Evolutionary conservation across 441 rosid species (phyloP).

Genomic region (Brassica balearica): DNA sequence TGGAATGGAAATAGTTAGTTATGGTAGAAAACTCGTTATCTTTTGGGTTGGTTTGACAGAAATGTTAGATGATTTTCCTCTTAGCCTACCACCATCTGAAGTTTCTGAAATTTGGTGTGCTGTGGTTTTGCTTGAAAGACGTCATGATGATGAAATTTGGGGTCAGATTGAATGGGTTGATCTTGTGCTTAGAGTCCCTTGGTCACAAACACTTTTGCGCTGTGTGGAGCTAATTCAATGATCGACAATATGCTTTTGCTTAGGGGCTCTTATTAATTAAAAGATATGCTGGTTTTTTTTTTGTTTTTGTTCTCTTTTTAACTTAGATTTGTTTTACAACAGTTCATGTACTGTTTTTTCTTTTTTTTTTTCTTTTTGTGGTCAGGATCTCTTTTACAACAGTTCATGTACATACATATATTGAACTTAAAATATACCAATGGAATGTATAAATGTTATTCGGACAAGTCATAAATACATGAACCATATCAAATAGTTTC

Average conservation of each 20-base stretch:
- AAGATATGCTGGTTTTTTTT: not conserved
- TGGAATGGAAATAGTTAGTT: not conserved
- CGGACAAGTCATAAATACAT: too few species aligned
- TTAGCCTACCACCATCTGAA: not conserved
- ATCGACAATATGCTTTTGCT: not conserved
- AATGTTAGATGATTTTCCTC: not conserved
- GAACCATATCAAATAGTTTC: too few species aligned
- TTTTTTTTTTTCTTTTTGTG: not conserved
- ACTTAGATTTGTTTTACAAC: not conserved
- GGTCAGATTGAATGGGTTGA: not conserved
- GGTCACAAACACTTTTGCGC: not conserved
- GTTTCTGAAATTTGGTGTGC: not conserved
- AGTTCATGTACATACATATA: too few species aligned
- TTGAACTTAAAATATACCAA: too few species aligned
- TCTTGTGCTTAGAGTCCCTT: not conserved
- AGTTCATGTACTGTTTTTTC: not conserved
- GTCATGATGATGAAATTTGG: not conserved
- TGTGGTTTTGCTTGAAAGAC: not conserved
- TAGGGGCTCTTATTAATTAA: not conserved
- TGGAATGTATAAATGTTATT: too few species aligned
- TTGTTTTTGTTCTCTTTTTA: not conserved
- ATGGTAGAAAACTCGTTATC: not conserved
- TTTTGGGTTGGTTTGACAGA: not conserved
- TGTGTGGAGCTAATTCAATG: not conserved
- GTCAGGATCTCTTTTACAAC: not conserved